phyloP scores from a whole-genome alignment of 2,329 filamentous ascomycete genomes.

The Diaporthe australafricana region DNA sequence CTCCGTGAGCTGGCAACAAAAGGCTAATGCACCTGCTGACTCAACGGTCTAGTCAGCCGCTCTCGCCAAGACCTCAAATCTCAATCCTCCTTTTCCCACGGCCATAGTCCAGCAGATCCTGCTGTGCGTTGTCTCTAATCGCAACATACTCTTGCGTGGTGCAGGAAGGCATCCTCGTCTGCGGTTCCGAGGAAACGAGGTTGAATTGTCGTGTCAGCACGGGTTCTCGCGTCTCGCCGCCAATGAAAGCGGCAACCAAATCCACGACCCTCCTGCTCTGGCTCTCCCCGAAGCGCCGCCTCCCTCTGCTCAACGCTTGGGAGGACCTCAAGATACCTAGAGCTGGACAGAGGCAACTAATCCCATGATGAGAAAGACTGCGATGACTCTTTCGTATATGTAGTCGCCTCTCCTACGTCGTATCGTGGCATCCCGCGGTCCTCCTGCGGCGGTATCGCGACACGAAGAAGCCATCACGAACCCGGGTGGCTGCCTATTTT shows the following conservation, averaged over 20 bases:
- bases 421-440: not conserved
- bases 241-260: not conserved
- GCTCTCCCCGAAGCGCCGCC: not conserved
- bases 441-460: not conserved
- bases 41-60: not conserved
- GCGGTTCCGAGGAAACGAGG: not conserved
- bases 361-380: not conserved
- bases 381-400: constrained; percentile 20
- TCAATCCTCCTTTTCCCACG: not conserved
- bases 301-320: not conserved
- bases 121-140: too few species aligned
- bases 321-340: not conserved
- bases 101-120: too few species aligned
- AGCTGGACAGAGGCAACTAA: not conserved
- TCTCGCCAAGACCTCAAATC: not conserved
- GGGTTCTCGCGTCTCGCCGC: not conserved
- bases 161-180: not conserved
- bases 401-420: not conserved
- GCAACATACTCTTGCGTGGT: not conserved
- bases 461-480: constrained; percentile 24
- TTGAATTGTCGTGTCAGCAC: not conserved
- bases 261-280: not conserved
- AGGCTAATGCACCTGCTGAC: constrained; percentile 9
- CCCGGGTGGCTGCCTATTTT: constrained; percentile 23
- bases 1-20: not conserved